Percentiles rank a stretch among this genome's conserved stretches.
Conservation (phyloP, 495 filamentous ascomycete genomes). For the Neurospora sp. region DNA sequence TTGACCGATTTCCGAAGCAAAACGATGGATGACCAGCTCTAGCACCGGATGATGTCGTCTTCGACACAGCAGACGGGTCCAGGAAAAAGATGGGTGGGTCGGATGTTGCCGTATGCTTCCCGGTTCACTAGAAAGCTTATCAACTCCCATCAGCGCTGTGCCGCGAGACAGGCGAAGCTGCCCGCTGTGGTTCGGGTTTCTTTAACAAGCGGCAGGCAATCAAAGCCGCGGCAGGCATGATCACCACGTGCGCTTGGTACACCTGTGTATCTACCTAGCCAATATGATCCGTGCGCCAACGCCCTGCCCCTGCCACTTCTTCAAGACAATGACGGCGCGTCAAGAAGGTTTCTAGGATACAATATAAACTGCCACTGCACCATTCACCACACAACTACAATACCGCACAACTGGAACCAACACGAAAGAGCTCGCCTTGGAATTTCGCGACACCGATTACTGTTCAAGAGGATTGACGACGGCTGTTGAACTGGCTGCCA, state of each 20-base stretch:
- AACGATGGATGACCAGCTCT: background rate
- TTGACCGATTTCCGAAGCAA: background rate
- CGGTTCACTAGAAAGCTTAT: background rate
- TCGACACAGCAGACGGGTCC: background rate
- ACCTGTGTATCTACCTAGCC: background rate
- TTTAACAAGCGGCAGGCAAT: background rate
- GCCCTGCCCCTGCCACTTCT: background rate
- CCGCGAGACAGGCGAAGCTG: background rate
- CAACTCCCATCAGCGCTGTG: background rate
- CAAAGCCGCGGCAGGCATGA: background rate
- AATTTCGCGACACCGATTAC: background rate
- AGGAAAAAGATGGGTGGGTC: slow-evolving; percentile 4
- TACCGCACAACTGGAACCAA: background rate
- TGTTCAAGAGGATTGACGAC: background rate
- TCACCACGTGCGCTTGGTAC: background rate
- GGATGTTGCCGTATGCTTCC: slow-evolving; percentile 1
- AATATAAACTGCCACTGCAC: background rate
- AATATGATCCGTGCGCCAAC: background rate
- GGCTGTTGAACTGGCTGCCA: background rate
- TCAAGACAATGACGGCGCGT: background rate
- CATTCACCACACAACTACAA: background rate
- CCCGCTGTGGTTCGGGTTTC: background rate
- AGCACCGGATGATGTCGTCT: background rate
- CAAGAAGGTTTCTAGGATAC: background rate
- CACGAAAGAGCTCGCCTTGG: background rate